These are phyloP conservation scores for Pyrenula massariospora DNA, from an alignment of 495 filamentous ascomycete genomes.

Conservation along the genomic window DNA sequence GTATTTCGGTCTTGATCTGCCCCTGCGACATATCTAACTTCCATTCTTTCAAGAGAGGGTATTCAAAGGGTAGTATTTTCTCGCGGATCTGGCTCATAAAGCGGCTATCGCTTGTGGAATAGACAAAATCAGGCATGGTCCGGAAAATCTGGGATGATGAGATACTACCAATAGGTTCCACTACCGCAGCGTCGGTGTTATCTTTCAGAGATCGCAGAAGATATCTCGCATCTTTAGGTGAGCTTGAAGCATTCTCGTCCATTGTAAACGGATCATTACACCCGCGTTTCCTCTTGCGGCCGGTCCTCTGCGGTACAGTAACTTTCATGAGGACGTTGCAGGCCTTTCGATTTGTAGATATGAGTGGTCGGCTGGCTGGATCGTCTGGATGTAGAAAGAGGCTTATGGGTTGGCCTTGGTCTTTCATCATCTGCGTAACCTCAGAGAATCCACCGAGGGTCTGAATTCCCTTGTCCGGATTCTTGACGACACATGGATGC, in stretches of 20 bases:
- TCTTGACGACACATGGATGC: conserved; percentile 73
- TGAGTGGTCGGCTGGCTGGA: conserved; percentile 58
- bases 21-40: conserved; percentile 55
- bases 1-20: conserved; percentile 50
- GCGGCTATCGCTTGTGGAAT: conserved; percentile 43
- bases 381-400: conserved; percentile 68
- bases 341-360: conserved; percentile 56
- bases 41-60: conserved; percentile 50
- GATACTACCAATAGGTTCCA: conserved; percentile 63
- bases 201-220: conserved; percentile 59
- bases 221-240: conserved; percentile 17
- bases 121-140: conserved; percentile 67
- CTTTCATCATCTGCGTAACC: conserved; percentile 47
- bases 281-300: conserved; percentile 70
- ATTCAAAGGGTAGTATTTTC: conserved; percentile 49
- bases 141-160: conserved; percentile 79
- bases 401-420: conserved; percentile 28
- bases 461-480: conserved; percentile 69
- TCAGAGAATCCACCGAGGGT: conserved; percentile 60
- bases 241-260: conserved; percentile 13
- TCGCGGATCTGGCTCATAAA: conserved; percentile 59
- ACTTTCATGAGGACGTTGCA: conserved; percentile 80
- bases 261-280: conserved; percentile 50
- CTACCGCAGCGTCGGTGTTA: conserved; percentile 53
- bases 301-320: conserved; percentile 75